Conservation (phyloP, 2,329 filamentous ascomycete species). For the Ambrosiella beaveri region DNA sequence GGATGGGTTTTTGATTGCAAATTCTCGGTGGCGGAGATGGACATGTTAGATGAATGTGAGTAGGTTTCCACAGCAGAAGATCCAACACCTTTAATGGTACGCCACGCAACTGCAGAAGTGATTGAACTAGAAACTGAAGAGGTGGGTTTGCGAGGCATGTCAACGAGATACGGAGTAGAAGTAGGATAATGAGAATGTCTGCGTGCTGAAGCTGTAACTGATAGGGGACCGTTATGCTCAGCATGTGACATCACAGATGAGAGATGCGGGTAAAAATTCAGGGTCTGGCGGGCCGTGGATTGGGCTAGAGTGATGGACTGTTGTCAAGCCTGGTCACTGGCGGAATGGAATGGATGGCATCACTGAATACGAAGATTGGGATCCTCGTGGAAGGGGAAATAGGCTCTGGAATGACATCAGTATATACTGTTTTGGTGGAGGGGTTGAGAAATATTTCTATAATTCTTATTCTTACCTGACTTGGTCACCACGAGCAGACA, state of each 20-base stretch:
- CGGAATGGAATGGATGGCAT: conserved; percentile 32
- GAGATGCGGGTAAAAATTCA: neutral
- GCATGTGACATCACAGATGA: neutral
- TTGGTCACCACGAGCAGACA: conserved; percentile 41
- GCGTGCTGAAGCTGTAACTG: conserved; percentile 1
- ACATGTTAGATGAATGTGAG: conserved; percentile 1
- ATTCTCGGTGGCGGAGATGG: neutral
- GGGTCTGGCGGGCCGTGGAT: conserved; percentile 5
- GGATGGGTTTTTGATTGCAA: neutral
- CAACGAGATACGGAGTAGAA: neutral
- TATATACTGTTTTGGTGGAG: neutral
- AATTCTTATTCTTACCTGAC: conserved; percentile 31
- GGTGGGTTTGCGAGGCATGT: neutral
- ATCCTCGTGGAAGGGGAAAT: conserved; percentile 44
- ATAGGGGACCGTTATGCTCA: conserved; percentile 4
- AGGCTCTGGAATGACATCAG: conserved; percentile 27
- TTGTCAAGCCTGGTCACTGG: conserved; percentile 9
- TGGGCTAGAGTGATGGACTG: conserved; percentile 12
- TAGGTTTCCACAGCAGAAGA: neutral
- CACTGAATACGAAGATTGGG: conserved; percentile 28
- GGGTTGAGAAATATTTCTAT: neutral
- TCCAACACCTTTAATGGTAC: conserved; percentile 9
- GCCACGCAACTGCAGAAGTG: conserved; percentile 6
- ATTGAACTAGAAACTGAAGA: neutral
- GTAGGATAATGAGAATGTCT: conserved; percentile 5